A percentile compares a stretch with the other conserved stretches of the same genome.
These are phyloP conservation scores for Trichoderma guizhouense DNA, from an alignment of 2,329 filamentous ascomycete genomes.

Conservation along the genomic window DNA sequence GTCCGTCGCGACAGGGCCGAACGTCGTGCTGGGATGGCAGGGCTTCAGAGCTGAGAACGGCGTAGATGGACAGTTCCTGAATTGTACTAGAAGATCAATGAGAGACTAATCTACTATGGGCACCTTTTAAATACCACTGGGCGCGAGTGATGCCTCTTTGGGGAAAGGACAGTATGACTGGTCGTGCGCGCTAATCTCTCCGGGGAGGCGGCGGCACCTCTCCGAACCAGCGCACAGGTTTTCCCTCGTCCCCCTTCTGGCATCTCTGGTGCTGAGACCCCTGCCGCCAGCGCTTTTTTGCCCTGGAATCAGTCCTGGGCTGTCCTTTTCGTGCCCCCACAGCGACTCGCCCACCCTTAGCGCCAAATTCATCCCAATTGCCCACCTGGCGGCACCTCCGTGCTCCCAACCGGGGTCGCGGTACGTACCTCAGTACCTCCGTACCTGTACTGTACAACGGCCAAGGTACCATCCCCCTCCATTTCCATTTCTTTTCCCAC, in stretches of 20 bases:
- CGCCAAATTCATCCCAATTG: conserved; percentile 6
- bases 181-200: conserved; percentile 3
- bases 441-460: conserved; percentile 13
- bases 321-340: conserved; percentile 8
- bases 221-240: conserved; percentile 15
- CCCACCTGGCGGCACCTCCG: conserved; percentile 14
- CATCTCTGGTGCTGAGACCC: conserved; percentile 1
- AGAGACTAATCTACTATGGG: too few species aligned
- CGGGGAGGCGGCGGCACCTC: conserved; percentile 15
- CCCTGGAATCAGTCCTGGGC: conserved; percentile 12
- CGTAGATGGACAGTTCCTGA: background rate
- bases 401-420: conserved; percentile 4
- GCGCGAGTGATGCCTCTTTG: conserved; percentile 9
- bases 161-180: background rate
- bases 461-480: background rate
- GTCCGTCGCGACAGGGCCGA: conserved; percentile 15
- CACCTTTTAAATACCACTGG: background rate
- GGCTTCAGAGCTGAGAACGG: conserved; percentile 9
- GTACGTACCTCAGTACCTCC: conserved; percentile 6
- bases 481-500: background rate
- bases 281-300: conserved; percentile 13
- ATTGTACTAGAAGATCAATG: background rate
- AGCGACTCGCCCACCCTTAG: conserved; percentile 6
- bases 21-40: conserved; percentile 7
- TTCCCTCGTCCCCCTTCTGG: conserved; percentile 9